A percentile compares a stretch with the other conserved stretches of the same genome.
These are phyloP conservation scores for Chrysoporthe deuterocubensis DNA, from an alignment of 2,329 filamentous ascomycete genomes.

Conservation along the genomic window DNA sequence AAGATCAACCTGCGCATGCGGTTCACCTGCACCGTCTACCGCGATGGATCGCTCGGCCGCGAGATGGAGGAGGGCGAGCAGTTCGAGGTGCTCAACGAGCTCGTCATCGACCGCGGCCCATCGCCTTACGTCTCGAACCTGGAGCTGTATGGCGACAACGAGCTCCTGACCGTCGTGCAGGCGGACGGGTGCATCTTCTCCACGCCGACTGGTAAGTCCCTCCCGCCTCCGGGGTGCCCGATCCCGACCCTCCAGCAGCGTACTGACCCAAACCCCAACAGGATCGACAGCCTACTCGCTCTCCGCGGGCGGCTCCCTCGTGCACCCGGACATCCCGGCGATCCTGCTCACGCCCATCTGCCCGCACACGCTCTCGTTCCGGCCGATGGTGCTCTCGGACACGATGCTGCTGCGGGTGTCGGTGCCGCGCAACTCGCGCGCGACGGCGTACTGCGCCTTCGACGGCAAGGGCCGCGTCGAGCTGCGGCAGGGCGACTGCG, in stretches of 20 bases:
- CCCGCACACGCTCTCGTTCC: slow-evolving; percentile 94
- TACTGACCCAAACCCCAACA: slow-evolving; percentile 33
- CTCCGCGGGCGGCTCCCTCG: slow-evolving; percentile 91
- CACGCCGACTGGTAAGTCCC: slow-evolving; percentile 74
- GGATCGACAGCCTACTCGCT: slow-evolving; percentile 93
- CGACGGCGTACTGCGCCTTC: slow-evolving; percentile 95
- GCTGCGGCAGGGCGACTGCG: slow-evolving; percentile 88
- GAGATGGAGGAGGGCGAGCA: slow-evolving; percentile 87
- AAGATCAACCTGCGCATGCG: slow-evolving; percentile 97
- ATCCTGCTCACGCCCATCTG: slow-evolving; percentile 97
- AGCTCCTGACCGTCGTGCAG: slow-evolving; percentile 92
- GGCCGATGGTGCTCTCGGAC: slow-evolving; percentile 96
- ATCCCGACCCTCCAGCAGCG: too few species aligned
- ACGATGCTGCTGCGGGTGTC: slow-evolving; percentile 89
- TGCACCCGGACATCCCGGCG: slow-evolving; percentile 95
- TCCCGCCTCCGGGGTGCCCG: too few species aligned
- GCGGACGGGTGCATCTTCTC: slow-evolving; percentile 98
- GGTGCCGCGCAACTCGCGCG: slow-evolving; percentile 81
- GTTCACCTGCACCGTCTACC: slow-evolving; percentile 97
- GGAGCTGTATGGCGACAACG: slow-evolving; percentile 93
- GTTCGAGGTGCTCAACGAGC: slow-evolving; percentile 97
- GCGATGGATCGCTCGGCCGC: slow-evolving; percentile 63
- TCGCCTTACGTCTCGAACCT: slow-evolving; percentile 97
- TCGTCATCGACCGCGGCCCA: slow-evolving; percentile 96
- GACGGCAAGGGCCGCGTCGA: slow-evolving; percentile 97